phyloP scores from a whole-genome alignment of 2,329 filamentous ascomycete genomes.

The Teratosphaeria zuluensis region DNA sequence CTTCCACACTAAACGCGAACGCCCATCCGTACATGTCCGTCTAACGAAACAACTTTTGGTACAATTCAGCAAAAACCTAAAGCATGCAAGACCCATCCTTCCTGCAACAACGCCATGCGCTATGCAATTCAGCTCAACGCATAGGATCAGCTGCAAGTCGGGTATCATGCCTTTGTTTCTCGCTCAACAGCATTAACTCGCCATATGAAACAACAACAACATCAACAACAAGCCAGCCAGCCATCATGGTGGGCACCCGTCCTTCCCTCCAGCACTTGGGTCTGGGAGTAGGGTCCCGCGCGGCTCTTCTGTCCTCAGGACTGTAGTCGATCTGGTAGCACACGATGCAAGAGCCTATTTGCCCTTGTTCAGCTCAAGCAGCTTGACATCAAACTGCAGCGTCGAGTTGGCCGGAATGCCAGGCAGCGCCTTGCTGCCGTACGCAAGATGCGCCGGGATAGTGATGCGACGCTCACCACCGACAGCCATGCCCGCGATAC shows the following conservation, averaged over 20 bases:
- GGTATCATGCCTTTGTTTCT: constrained; percentile 3
- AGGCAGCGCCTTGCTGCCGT: constrained; percentile 68
- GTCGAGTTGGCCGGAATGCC: constrained; percentile 89
- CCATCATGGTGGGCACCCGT: constrained; percentile 12
- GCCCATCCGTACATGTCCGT: no score
- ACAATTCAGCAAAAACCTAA: neutral
- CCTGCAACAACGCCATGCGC: constrained; percentile 7
- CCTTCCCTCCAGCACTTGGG: constrained; percentile 29
- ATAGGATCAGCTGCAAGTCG: constrained; percentile 4
- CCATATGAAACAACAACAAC: neutral
- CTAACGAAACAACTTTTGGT: constrained; percentile 1
- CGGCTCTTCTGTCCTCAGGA: neutral
- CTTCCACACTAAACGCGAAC: neutral
- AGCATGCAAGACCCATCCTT: constrained; percentile 4
- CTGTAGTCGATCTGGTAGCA: no score
- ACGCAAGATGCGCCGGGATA: constrained; percentile 78
- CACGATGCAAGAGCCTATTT: constrained; percentile 11
- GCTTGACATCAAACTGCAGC: constrained; percentile 70
- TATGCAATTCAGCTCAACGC: constrained; percentile 1
- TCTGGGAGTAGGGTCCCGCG: constrained; percentile 21
- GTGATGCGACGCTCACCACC: constrained; percentile 89
- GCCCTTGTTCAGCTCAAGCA: constrained; percentile 38
- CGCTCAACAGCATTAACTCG: neutral
- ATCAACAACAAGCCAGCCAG: neutral
- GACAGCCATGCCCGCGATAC: constrained; percentile 81